Conservation (phyloP, 2,329 filamentous ascomycete genomes). For the Nemania diffusa region DNA sequence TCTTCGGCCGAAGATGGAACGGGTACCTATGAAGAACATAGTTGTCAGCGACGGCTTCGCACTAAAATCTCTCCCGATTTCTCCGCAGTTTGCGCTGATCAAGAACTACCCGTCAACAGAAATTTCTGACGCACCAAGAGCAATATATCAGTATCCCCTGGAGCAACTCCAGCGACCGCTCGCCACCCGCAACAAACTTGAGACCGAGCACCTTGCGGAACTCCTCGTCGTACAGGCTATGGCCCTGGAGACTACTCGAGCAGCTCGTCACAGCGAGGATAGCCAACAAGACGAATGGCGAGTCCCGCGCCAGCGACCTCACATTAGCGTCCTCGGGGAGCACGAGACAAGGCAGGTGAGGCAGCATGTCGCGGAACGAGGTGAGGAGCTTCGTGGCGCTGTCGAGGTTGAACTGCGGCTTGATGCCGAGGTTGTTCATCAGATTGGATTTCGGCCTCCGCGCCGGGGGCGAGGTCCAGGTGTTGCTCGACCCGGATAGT, state of each 20-base stretch:
- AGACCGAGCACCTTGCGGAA: constrained; percentile 66
- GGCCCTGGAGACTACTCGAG: constrained; percentile 60
- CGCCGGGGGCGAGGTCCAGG: constrained; percentile 26
- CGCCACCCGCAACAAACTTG: constrained; percentile 66
- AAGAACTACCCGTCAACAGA: not conserved
- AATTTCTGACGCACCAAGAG: constrained; percentile 59
- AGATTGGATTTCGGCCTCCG: constrained; percentile 24
- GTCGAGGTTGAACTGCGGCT: constrained; percentile 65
- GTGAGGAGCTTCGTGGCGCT: constrained; percentile 60
- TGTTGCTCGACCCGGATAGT: constrained; percentile 34
- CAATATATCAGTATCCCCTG: constrained; percentile 68
- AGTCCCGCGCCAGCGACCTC: constrained; percentile 55
- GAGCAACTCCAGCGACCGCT: constrained; percentile 66
- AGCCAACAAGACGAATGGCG: constrained; percentile 65
- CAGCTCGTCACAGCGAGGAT: constrained; percentile 63
- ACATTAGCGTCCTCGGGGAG: constrained; percentile 56
- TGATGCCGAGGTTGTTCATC: constrained; percentile 54
- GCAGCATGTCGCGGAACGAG: constrained; percentile 55
- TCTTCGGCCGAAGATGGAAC: constrained; percentile 63
- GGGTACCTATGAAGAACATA: constrained; percentile 58
- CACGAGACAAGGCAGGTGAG: constrained; percentile 57
- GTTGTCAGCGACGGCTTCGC: constrained; percentile 6
- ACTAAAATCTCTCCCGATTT: not conserved
- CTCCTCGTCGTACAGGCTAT: constrained; percentile 66
- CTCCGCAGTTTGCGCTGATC: not conserved